Base-by-base conservation (phyloP, 1,284 basidiomycete genomes). In the Dichomitus squalens region DNA sequence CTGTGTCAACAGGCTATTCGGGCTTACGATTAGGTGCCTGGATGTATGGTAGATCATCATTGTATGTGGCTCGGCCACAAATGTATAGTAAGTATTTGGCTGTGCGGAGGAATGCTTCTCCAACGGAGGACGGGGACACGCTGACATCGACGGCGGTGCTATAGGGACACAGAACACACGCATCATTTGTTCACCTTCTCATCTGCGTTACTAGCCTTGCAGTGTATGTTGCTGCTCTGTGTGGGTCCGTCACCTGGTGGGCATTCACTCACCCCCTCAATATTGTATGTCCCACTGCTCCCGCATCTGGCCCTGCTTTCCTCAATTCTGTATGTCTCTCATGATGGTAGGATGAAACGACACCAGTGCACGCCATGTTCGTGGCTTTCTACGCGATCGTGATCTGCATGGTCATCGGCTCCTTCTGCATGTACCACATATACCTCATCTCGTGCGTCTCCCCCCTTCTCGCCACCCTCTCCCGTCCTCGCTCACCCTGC, bases 181-280 rank as follows among this genome's bases (percentile, higher is more conserved):
- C 92, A 20, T 84, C 92, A 2, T 96, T 96, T 70, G 75, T 95
- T 43, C 90, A 95, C 67, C 93, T 96, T 69, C 77, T 95, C 52
- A 76, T 80, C 31, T 89, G 85, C 65, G 73, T 87, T 23, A 86
- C 87, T 2, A 67, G 90, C 2, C 78, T 94, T 38, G 76, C 89
- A 2, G 64, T 79, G 6, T 93, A 93, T 69, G 75, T 87, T 20
- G 78, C 81, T 46, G 61, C 76, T 31, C 71, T 94, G 55, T 83
- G 84, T 43, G 76, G 79, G 4, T 73, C 76, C 46, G 86, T 86
- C 43, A 75, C 90, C 16, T 81, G 79, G 66, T 87, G 82, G 69
- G 89, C 90, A 50, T 87, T 95, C 70, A 72, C 77, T 38, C 80
- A 89, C 66, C 80, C 87, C 1, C 76, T 77, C 39, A 64, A 68